These are phyloP conservation scores for Myxozyma neotropica DNA, from an alignment of 805 yeast species.

Conservation along the genomic window DNA sequence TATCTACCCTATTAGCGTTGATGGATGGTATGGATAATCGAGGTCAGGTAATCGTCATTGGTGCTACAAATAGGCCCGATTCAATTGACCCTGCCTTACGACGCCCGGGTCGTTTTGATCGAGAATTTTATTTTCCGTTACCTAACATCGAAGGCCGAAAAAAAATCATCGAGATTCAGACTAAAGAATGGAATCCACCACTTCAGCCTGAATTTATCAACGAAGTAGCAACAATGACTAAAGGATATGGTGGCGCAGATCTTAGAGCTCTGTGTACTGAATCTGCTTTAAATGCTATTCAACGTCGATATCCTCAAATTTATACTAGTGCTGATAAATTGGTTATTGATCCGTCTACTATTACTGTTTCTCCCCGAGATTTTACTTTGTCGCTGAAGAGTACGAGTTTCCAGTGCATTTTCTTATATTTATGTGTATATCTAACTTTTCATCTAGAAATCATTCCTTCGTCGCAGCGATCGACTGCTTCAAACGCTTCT, in stretches of 20 bases:
- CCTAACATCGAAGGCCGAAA: conserved; percentile 81
- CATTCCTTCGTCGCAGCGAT: conserved; percentile 89
- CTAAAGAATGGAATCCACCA: conserved; percentile 85
- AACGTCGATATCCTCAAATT: conserved; percentile 90
- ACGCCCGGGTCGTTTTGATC: conserved; percentile 95
- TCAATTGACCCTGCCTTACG: conserved; percentile 97
- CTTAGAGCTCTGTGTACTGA: conserved; percentile 92
- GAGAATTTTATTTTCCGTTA: conserved; percentile 94
- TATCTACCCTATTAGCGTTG: conserved; percentile 87
- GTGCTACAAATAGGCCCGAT: conserved; percentile 97
- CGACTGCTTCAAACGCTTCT: conserved; percentile 69
- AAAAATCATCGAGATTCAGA: conserved; percentile 80
- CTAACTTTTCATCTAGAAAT: conserved; percentile 48
- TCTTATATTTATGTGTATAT: neutral
- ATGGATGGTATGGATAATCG: conserved; percentile 99
- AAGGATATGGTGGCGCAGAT: conserved; percentile 99
- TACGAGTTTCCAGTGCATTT: neutral
- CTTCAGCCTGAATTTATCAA: conserved; percentile 58
- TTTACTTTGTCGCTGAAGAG: conserved; percentile 80
- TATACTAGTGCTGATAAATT: conserved; percentile 75
- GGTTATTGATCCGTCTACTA: conserved; percentile 66
- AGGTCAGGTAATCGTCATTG: conserved; percentile 97
- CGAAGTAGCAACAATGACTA: conserved; percentile 75
- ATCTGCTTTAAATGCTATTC: conserved; percentile 89
- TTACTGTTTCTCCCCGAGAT: conserved; percentile 77